Conservation (phyloP, 306 rosid species). For the Myrica gale region DNA sequence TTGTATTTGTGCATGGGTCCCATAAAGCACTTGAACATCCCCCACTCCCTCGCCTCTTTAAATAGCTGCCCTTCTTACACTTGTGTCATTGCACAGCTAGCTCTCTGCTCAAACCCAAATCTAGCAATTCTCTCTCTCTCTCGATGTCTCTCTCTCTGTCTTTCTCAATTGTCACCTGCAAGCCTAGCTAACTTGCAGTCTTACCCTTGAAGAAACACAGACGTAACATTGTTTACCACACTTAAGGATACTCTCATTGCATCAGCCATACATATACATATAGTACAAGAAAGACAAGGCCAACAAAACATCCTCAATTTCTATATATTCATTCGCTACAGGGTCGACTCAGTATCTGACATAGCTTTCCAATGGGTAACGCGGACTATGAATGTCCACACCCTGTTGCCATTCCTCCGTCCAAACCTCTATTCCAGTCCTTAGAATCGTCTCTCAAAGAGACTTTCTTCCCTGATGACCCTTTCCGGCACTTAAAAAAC, state of each 20-base stretch:
- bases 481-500: conserved; percentile 68
- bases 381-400: conserved; percentile 36
- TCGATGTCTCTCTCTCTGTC: not conserved
- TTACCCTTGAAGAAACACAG: not conserved
- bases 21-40: conserved; percentile 16
- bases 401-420: conserved; percentile 62
- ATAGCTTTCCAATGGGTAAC: conserved; percentile 51
- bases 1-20: conserved; percentile 25
- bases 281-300: not conserved
- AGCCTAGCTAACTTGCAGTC: too few species aligned
- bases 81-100: not conserved
- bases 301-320: not conserved
- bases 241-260: not conserved
- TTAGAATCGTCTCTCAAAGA: conserved; percentile 55
- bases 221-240: not conserved
- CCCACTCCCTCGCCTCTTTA: not conserved
- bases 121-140: not conserved
- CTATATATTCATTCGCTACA: not conserved
- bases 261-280: not conserved
- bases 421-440: conserved; percentile 59
- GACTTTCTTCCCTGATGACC: conserved; percentile 89
- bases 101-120: not conserved
- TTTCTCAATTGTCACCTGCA: not conserved
- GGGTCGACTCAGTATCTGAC: not conserved
- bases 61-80: not conserved